Evolutionary conservation across 805 yeast genomes (phyloP), one percentile per base, ranked within the genome.

Genomic region (Aciculoconidium aculeatum): DNA sequence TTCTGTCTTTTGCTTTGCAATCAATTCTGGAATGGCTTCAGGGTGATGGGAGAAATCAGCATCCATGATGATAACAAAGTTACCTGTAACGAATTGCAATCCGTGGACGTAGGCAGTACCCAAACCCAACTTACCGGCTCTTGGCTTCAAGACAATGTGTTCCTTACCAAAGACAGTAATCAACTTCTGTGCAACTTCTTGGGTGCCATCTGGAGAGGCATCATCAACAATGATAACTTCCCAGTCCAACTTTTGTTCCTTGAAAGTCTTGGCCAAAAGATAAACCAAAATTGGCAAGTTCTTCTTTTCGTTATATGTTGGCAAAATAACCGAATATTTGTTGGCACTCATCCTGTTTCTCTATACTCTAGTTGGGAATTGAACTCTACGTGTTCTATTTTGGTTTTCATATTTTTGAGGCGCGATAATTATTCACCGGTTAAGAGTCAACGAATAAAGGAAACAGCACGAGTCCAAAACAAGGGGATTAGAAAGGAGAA

Each of bases 31-130:
- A 53, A 80, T 80, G 16, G 87, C 81, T 43, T 75, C 78, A 14
- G 90, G 90, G 52, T 78, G 86, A 53, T 80, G 90, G 5, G 85
- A 77, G 58, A 81, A 80, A 51, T 80, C 90, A 11, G 90, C 90
- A 50, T 80, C 90, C 90, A 80, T 80, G 43, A 81, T 80, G 39
- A 80, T 74, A 28, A 80, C 87, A 52, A 67, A 80, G 55, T 81
- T 71, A 26, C 90, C 90, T 12, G 79, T 72, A 28, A 72, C 85
- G 43, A 47, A 77, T 51, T 81, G 69, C 42, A 80, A 67, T 1
- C 87, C 90, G 45, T 81, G 87, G 24, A 80, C 80, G 44, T 80
- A 80, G 11, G 90, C 90, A 17, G 90, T 80, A 28, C 87, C 88
- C 36, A 80, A 67, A 11, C 90, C 90, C 34, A 80, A 67, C 53